Evolutionary conservation across 148 eudicot species (phyloP), one percentile per base, ranked within the genome.

Genomic region (Selenicereus undatus): DNA sequence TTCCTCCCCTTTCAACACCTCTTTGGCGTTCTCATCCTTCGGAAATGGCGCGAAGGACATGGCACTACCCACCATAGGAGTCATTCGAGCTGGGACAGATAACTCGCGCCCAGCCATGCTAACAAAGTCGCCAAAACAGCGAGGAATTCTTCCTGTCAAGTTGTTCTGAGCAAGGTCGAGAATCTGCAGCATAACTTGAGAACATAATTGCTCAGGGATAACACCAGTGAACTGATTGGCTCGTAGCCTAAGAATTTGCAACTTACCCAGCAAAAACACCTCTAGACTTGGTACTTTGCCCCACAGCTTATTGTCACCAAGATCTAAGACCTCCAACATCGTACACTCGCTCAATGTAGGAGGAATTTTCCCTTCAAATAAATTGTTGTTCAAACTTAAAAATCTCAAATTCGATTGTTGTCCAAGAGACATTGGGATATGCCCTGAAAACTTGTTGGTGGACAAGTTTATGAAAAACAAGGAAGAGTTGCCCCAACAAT

Each of bases 161-260:
- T 84, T 82, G 78, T 88, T 90, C 3, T 54, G 35, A 2, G 85
- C 86, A 62, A 90, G 84, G 32, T 88, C 89, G 22, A 88, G 39
- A 20, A 87, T 69, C 39, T 84, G 87, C 42, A 90, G 89, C 2
- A 1, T 1, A 12, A 66, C 7, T 0, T 81, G 82, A 3, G 60
- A 71, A 22, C 90, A 90, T 8, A 87, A 50, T 42, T 42, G 4
- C 20, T 8, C 2, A 7, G 93, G 91, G 82, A 90, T 89, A 5
- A 14, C 65, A 35, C 90, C 93, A 3, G 8, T 74, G 1, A 90
- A 72, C 22, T 66, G 42, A 77, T 87, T 88, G 0, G 10, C 42
- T 16, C 84, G 74, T 29, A 90, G 50, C 68, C 83, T 76, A 32
- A 90, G 78, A 58, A 79, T 45, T 14, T 30, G 11, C 20, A 88